phyloP scores from a whole-genome alignment of 2,329 filamentous ascomycete species.

The Botrytis tulipae region DNA sequence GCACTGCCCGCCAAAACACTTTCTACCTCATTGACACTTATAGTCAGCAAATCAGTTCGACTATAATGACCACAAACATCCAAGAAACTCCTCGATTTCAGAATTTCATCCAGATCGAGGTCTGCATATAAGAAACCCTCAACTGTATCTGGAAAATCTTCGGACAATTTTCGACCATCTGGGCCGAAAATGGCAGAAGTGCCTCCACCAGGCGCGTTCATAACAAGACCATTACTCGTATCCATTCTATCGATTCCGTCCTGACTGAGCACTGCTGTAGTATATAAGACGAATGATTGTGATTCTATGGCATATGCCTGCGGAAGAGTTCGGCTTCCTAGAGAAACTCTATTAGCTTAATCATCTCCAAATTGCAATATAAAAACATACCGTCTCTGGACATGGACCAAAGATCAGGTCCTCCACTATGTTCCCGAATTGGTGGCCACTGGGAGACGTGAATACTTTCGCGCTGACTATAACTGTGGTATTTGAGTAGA shows the following conservation, averaged over 20 bases:
- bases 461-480: constrained; percentile 50
- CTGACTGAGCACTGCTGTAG: constrained; percentile 52
- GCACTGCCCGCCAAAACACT: not conserved
- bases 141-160: constrained; percentile 48
- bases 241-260: not conserved
- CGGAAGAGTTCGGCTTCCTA: constrained; percentile 47
- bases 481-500: constrained; percentile 51
- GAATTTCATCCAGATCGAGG: constrained; percentile 28
- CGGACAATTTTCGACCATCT: constrained; percentile 45
- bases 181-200: constrained; percentile 55
- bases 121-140: constrained; percentile 54
- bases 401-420: constrained; percentile 29
- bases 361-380: not conserved
- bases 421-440: constrained; percentile 50
- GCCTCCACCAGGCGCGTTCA: constrained; percentile 47
- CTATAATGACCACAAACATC: constrained; percentile 32
- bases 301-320: constrained; percentile 58
- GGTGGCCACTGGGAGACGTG: constrained; percentile 56
- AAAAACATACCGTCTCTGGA: constrained; percentile 31
- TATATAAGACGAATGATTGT: constrained; percentile 54
- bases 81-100: constrained; percentile 28
- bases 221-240: constrained; percentile 35
- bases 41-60: constrained; percentile 31
- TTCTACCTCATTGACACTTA: constrained; percentile 27
- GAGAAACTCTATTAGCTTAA: not conserved